These are phyloP conservation scores for Podaxis pistillaris DNA, from an alignment of 768 basidiomycete species.

Conservation along the genomic window DNA sequence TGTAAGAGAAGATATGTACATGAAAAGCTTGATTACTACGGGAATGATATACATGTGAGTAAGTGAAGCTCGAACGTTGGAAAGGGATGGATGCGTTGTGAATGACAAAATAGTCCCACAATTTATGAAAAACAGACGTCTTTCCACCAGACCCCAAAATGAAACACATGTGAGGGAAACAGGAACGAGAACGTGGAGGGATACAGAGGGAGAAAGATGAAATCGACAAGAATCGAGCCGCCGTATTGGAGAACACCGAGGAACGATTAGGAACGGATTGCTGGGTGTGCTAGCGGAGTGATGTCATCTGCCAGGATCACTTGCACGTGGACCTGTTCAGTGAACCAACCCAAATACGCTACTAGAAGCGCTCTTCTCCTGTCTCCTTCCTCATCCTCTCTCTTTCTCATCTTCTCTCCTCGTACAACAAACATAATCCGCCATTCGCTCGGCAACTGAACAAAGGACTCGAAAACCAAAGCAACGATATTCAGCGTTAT, in stretches of 20 bases:
- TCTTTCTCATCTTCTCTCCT: neutral
- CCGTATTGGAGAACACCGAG: neutral
- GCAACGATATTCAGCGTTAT: neutral
- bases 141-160: neutral
- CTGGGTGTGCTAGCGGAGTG: neutral
- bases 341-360: neutral
- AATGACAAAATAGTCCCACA: neutral
- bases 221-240: too few species aligned
- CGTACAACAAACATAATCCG: neutral
- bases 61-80: neutral
- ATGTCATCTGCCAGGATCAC: slow-evolving; percentile 6
- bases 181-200: neutral
- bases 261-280: neutral
- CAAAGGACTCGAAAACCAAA: neutral
- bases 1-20: too few species aligned
- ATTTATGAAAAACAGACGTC: neutral
- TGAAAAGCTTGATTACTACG: too few species aligned
- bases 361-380: neutral
- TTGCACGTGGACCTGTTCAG: slow-evolving; percentile 2
- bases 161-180: neutral
- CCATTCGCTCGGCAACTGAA: neutral
- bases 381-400: neutral
- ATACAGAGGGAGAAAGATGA: too few species aligned
- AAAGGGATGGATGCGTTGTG: neutral
- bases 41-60: neutral